Base-by-base conservation (phyloP, 2,329 filamentous ascomycete species). In the Ascochyta pisi region DNA sequence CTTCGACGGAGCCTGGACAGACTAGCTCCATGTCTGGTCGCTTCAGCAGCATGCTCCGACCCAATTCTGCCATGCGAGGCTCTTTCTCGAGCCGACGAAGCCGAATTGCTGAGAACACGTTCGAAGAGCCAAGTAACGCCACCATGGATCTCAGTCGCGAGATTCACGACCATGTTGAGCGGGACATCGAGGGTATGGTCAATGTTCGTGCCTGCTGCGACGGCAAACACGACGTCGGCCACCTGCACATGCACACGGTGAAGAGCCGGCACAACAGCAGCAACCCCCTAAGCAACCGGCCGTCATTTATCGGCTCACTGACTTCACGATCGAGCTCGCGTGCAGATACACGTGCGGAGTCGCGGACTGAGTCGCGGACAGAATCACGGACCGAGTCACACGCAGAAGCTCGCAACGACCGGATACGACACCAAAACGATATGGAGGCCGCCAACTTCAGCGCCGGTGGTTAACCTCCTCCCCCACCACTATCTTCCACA, bases 181-280 rank as follows among this genome's bases (percentile, higher is more conserved):
- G 86, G 50, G 90, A 93, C 64, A 82, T 88, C 24, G 90, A 93
- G 71, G 84, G 88, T 60, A 82, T 98, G 68, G 94, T 98, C 82
- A 97, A 99, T 75, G 95, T 99, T 62, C 84, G 95, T 72, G 93
- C 94, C 57, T 99, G 95, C 79, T 99, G 95, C 77, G 95, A 98
- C 84, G 95, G 93, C 94, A 81, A 80, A 73, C 81, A 83, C 60
- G 80, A 83, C 59, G 81, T 83, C 34, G 81, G 76, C 26, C 78
- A 79, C 23, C 69, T 83, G 31, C 71, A 74, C 41, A 57, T 62
- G 41, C 67, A 71, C 45, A 65, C 70, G 2, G 55, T 70, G 38
- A 75, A 73, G 53, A 27, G 26, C 15, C 70, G 75, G 33, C 70
- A 73, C 37, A 61, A 73, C 37, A 61, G 60, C 54, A 70, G 60